phyloP scores from a whole-genome alignment of 2,329 filamentous ascomycete species.

The Ceratocystis diversiconidia region DNA sequence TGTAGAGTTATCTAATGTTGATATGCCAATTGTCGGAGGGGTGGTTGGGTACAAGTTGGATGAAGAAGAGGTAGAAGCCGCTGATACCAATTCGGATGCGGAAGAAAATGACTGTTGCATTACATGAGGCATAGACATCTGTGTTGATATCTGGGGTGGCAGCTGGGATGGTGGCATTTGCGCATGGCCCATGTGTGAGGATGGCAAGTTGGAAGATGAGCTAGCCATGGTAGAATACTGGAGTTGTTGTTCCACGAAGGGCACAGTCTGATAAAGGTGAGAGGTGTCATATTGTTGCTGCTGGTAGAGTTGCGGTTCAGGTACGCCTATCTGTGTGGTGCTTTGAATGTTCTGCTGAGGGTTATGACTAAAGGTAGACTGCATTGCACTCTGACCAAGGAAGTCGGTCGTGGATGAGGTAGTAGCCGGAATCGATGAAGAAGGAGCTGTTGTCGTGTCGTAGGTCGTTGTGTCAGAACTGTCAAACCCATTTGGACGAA shows the following conservation, averaged over 20 bases:
- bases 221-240: conserved; percentile 31
- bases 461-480: conserved; percentile 26
- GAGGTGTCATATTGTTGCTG: conserved; percentile 25
- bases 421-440: conserved; percentile 1
- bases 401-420: neutral
- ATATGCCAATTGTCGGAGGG: conserved; percentile 12
- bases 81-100: neutral
- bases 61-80: neutral
- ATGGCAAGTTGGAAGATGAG: neutral
- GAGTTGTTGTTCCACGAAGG: conserved; percentile 33
- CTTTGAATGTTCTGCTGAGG: conserved; percentile 2
- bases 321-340: neutral
- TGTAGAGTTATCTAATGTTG: conserved; percentile 1
- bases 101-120: conserved; percentile 10
- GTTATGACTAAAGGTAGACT: conserved; percentile 10
- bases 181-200: neutral
- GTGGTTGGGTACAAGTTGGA: conserved; percentile 16
- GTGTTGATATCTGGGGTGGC: neutral
- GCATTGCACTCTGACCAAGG: conserved; percentile 5
- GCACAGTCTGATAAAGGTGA: conserved; percentile 35
- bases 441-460: conserved; percentile 12
- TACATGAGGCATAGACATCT: neutral
- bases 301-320: conserved; percentile 26
- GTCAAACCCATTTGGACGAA: conserved; percentile 68
- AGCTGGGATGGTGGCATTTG: conserved; percentile 1